A percentile compares a stretch with the other conserved stretches of the same genome.
Evolutionary conservation across 192 early-diverging fungal genomes (phyloP).

Genomic region (Coemansia sp.): DNA sequence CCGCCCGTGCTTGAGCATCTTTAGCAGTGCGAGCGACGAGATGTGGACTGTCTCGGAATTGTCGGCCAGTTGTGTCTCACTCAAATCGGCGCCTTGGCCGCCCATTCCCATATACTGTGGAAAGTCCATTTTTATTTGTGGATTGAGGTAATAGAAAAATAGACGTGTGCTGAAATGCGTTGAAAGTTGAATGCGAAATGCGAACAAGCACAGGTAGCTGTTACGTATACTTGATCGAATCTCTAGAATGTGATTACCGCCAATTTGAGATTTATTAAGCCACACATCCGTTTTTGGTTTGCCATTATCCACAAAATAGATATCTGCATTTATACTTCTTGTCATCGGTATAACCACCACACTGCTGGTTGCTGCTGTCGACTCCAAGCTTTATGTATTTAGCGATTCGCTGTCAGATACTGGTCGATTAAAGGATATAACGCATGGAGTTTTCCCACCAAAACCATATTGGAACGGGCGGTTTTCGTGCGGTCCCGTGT

Average conservation of each 20-base stretch:
- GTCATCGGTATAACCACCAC: background rate
- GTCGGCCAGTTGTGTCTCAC: conserved; percentile 60
- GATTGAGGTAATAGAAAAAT: no score
- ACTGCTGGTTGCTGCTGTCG: background rate
- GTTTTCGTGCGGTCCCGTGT: conserved; percentile 19
- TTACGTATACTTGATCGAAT: no score
- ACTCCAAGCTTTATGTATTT: conserved; percentile 11
- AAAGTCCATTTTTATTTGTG: conserved; percentile 34
- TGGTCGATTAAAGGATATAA: conserved; percentile 5
- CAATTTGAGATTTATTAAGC: no score
- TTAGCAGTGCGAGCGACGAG: conserved; percentile 94
- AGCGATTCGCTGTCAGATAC: conserved; percentile 24
- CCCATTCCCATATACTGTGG: conserved; percentile 42
- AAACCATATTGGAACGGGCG: conserved; percentile 24
- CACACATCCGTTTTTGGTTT: no score
- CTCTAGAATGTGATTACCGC: no score
- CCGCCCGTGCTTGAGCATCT: conserved; percentile 94
- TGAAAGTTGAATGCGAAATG: no score
- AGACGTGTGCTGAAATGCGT: no score
- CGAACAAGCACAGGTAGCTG: no score
- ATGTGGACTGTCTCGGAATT: conserved; percentile 99
- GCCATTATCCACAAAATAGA: no score
- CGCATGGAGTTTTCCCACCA: conserved; percentile 8
- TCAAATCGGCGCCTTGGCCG: conserved; percentile 39
- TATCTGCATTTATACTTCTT: no score